A percentile compares a stretch with the other conserved stretches of the same genome.
phyloP scores from a whole-genome alignment of 108 stramenopile species.

The Chaetoceros tenuissimus region DNA sequence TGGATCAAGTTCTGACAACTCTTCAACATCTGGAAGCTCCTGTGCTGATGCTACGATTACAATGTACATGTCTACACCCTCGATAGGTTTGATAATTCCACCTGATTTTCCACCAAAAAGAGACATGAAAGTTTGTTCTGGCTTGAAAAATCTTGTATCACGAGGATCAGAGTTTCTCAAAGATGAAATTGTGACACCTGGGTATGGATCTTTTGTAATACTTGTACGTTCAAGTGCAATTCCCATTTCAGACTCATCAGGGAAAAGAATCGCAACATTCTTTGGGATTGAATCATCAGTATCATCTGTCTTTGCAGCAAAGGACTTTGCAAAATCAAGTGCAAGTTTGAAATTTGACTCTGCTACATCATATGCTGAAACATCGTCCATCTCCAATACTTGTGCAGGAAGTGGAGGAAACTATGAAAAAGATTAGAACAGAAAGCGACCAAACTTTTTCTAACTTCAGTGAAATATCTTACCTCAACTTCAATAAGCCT shows the following conservation, averaged over 20 bases:
- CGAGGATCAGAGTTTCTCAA: conserved; percentile 46
- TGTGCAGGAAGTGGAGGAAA: conserved; percentile 85
- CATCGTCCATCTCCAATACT: conserved; percentile 88
- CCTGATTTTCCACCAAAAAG: conserved; percentile 63
- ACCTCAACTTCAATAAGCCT: conserved; percentile 86
- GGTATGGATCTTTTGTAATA: conserved; percentile 30
- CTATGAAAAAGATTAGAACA: not conserved
- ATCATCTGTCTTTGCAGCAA: conserved; percentile 33
- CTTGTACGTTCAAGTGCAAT: conserved; percentile 57
- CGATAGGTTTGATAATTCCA: conserved; percentile 56
- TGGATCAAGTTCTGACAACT: conserved; percentile 41
- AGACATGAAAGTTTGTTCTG: conserved; percentile 77
- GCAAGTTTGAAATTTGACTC: conserved; percentile 88
- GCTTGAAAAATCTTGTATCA: conserved; percentile 69
- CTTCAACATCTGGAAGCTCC: conserved; percentile 92
- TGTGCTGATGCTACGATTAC: conserved; percentile 78
- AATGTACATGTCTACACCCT: conserved; percentile 72
- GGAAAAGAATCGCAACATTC: conserved; percentile 65
- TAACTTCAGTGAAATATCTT: conserved; percentile 3
- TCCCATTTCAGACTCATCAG: conserved; percentile 69
- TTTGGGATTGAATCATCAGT: conserved; percentile 8
- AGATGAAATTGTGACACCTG: conserved; percentile 48
- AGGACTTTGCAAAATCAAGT: conserved; percentile 70
- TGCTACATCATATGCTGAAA: conserved; percentile 86
- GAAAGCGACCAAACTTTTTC: not conserved